Evolutionary conservation across 2,329 filamentous ascomycete genomes (phyloP).

Genomic region (Clathrospora elynae): DNA sequence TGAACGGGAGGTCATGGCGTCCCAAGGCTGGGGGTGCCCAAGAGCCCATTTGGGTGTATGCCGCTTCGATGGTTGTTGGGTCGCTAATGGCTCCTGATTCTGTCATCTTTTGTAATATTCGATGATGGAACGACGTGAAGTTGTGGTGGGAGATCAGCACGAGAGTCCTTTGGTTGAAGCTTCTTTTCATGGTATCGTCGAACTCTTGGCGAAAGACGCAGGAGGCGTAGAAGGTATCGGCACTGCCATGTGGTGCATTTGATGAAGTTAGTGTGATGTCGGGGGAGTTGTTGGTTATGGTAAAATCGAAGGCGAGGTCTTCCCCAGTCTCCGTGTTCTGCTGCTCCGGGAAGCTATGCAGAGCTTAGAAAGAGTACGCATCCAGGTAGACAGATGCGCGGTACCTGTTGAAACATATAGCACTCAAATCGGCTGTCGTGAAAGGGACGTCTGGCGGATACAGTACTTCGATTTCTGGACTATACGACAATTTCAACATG

Average conservation of each 20-base stretch:
- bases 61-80: slow-evolving; percentile 47
- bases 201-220: slow-evolving; percentile 51
- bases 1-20: slow-evolving; percentile 47
- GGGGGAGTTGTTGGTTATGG: slow-evolving; percentile 54
- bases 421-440: slow-evolving; percentile 46
- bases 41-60: slow-evolving; percentile 44
- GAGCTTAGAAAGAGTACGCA: slow-evolving; percentile 12
- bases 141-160: slow-evolving; percentile 50
- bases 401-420: slow-evolving; percentile 52
- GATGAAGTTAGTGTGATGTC: slow-evolving; percentile 59
- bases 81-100: slow-evolving; percentile 46
- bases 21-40: slow-evolving; percentile 48
- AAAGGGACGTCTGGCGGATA: slow-evolving; percentile 49
- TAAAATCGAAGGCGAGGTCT: slow-evolving; percentile 50
- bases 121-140: slow-evolving; percentile 46
- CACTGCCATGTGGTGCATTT: slow-evolving; percentile 47
- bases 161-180: slow-evolving; percentile 50
- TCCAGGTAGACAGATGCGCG: not conserved
- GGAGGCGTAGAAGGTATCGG: slow-evolving; percentile 43
- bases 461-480: slow-evolving; percentile 51
- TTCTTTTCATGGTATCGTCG: slow-evolving; percentile 49
- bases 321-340: slow-evolving; percentile 49
- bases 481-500: slow-evolving; percentile 22
- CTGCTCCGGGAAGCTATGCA: slow-evolving; percentile 49
- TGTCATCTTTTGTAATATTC: slow-evolving; percentile 47